phyloP scores from a whole-genome alignment of 2,329 filamentous ascomycete species.

The Neopestalotiopsis sp. region DNA sequence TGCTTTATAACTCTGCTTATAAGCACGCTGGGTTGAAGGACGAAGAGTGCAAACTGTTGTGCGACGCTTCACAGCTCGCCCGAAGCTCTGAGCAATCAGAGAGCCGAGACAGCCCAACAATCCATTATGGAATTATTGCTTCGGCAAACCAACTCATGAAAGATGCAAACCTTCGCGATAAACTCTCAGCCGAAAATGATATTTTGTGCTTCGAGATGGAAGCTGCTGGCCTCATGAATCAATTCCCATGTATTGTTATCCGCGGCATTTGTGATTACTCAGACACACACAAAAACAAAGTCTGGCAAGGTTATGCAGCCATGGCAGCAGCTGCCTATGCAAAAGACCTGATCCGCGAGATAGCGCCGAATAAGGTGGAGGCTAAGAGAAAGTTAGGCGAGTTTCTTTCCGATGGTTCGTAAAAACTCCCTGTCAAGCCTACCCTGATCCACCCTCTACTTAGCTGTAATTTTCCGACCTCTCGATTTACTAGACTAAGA shows the following conservation, averaged over 20 bases:
- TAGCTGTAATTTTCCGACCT: no score
- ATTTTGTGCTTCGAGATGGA: constrained; percentile 40
- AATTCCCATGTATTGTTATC: constrained; percentile 13
- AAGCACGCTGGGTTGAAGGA: constrained; percentile 9
- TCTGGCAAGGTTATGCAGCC: constrained; percentile 34
- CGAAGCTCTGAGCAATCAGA: not conserved
- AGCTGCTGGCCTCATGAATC: constrained; percentile 11
- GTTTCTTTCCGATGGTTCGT: constrained; percentile 18
- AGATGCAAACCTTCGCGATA: constrained; percentile 32
- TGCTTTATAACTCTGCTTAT: constrained; percentile 29
- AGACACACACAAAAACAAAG: constrained; percentile 33
- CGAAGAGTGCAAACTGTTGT: constrained; percentile 23
- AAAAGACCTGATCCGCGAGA: constrained; percentile 25
- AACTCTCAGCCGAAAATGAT: constrained; percentile 21
- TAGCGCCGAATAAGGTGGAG: constrained; percentile 22
- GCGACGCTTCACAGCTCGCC: constrained; percentile 8
- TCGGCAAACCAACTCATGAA: constrained; percentile 39
- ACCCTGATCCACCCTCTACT: no score
- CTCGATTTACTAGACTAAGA: not conserved
- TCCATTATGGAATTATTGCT: constrained; percentile 43
- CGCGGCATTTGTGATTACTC: constrained; percentile 38
- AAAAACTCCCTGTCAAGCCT: no score
- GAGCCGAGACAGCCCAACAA: constrained; percentile 28
- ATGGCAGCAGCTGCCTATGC: constrained; percentile 32
- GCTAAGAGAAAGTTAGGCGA: constrained; percentile 3